Percentiles rank a stretch among this genome's conserved stretches.
phyloP scores from a whole-genome alignment of 306 rosid species.

The Cucurbita maxima region DNA sequence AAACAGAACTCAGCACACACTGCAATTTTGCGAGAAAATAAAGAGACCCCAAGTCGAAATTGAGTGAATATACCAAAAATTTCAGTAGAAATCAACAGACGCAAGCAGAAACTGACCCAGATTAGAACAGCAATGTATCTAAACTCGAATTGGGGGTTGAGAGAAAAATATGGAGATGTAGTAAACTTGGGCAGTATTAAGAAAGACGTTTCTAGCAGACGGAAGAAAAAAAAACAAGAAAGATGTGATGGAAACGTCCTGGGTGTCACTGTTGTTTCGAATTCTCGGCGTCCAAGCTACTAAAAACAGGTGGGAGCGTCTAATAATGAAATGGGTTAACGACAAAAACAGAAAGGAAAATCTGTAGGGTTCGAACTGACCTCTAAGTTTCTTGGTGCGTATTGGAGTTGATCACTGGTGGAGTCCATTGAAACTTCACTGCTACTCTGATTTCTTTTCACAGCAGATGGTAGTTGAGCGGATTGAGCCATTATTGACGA shows the following conservation, averaged over 20 bases:
- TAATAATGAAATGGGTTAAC: not conserved
- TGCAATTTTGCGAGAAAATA: not conserved
- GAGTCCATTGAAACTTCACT: too few relatives aligned
- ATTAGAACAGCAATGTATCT: not conserved
- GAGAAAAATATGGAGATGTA: not conserved
- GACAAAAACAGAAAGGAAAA: conserved; percentile 16
- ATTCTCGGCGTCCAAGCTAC: conserved; percentile 12
- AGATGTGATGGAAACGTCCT: not conserved
- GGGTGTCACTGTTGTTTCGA: not conserved
- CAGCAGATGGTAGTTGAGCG: not conserved
- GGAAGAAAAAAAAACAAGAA: not conserved
- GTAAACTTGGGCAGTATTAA: not conserved
- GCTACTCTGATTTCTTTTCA: not conserved
- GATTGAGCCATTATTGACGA: not conserved
- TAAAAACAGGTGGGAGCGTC: not conserved
- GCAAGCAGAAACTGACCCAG: not conserved
- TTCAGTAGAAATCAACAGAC: not conserved
- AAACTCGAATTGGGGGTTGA: not conserved
- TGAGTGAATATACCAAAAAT: not conserved
- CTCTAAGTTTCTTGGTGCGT: conserved; percentile 13
- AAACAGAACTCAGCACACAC: not conserved
- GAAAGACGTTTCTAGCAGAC: not conserved
- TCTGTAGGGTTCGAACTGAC: conserved; percentile 10
- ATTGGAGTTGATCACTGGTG: not conserved
- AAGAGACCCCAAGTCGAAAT: not conserved